Evolutionary conservation across 1,284 basidiomycete genomes (phyloP), one percentile per base, ranked within the genome.

Genomic region (Cutaneotrichosporon curvatum): DNA sequence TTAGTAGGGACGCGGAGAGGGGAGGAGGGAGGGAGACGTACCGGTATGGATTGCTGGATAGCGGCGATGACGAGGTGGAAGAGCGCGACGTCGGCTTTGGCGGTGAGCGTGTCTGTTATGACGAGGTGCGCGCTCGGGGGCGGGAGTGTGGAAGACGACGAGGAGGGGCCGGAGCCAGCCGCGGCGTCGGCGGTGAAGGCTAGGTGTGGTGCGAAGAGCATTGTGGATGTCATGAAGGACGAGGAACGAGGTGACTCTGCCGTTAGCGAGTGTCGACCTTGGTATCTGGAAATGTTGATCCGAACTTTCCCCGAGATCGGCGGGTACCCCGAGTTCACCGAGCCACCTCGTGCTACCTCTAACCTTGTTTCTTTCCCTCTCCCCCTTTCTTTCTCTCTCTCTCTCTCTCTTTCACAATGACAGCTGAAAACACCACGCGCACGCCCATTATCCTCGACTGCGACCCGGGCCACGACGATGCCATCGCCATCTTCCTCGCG

Each of bases 21-120:
- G 3, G n/a, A 34, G 34, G 16, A 21, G 15, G 34, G 11, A 14
- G 36, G 15, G 28, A 20, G 15, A 59, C 58, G 34, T 23, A 60
- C 56, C 20, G 55, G 22, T 41, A 51, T 46, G 41, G 53, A 12
- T 44, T 48, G 25, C 49, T 49, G 31, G 38, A 60, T 36, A 0
- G 65, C 63, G 1, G 60, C 54, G 8, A 57, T 50, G 34, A 67
- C 43, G 32, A 72, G 48, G 45, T 70, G 68, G 40, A 63, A 65
- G 11, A 67, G 40, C 5, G 59, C 61, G 37, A 72, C 70, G 43
- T 63, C 49, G 5, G 53, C 61, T 2, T 63, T 59, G 0, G 70
- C 60, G 1, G 60, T 44, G 9, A 70, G 53, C 4, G 69, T 68
- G 50, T 72, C 71, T 22, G 64, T 61, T 15, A 73, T 51, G 51